A percentile compares a stretch with the other conserved stretches of the same genome.
These are phyloP conservation scores for Cruciata laevipes DNA, from an alignment of 257 asterid species.

Conservation along the genomic window DNA sequence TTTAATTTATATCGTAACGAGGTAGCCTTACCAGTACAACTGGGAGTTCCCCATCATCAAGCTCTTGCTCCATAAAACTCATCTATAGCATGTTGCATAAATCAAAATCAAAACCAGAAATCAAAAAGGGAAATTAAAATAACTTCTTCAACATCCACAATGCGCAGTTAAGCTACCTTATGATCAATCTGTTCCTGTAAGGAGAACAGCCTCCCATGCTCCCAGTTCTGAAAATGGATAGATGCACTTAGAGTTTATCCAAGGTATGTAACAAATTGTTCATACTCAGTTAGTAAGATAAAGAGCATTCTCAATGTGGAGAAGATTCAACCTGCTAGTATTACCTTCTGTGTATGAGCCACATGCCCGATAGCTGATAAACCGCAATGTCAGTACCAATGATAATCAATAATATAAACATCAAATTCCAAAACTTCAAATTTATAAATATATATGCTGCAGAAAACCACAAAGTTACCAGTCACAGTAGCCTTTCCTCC, in stretches of 20 bases:
- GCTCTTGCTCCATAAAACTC: constrained; percentile 63
- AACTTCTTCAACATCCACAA: constrained; percentile 2
- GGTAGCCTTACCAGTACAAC: constrained; percentile 53
- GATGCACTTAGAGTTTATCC: constrained; percentile 2
- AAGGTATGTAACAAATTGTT: not conserved
- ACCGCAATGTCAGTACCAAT: constrained; percentile 11
- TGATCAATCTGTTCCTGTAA: constrained; percentile 82
- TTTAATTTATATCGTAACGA: not conserved
- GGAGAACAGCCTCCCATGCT: constrained; percentile 68
- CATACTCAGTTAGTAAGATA: not conserved
- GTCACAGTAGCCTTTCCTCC: constrained; percentile 73
- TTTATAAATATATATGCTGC: not conserved
- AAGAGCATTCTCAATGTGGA: not conserved
- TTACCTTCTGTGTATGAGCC: constrained; percentile 69
- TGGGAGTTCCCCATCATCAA: constrained; percentile 49
- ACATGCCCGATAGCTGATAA: constrained; percentile 63
- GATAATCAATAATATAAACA: constrained; percentile 6
- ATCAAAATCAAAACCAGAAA: not conserved
- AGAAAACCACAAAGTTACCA: constrained; percentile 37
- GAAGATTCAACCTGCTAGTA: not conserved
- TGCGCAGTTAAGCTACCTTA: constrained; percentile 44
- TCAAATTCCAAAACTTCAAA: not conserved
- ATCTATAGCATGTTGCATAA: constrained; percentile 34
- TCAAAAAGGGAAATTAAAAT: not conserved
- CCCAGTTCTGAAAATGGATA: constrained; percentile 60